Conservation (phyloP, 495 filamentous ascomycete genomes). For the Parathielavia hyrcaniae region DNA sequence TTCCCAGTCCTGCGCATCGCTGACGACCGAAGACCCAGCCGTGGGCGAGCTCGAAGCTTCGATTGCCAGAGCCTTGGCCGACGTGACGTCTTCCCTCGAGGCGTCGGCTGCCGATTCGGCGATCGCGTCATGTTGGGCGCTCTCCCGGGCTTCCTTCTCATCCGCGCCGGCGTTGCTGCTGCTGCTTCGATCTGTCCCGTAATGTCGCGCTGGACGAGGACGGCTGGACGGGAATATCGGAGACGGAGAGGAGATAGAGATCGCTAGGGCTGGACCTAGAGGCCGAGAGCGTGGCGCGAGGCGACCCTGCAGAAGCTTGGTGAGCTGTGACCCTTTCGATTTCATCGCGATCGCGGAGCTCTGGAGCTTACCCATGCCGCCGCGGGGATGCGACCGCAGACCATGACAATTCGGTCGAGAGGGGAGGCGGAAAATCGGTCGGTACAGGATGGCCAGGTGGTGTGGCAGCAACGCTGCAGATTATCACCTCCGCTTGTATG, state of each 20-base stretch:
- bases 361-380: conserved; percentile 23
- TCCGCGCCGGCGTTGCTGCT: conserved; percentile 12
- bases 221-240: not conserved
- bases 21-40: conserved; percentile 30
- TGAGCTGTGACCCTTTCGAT: conserved; percentile 22
- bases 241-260: not conserved
- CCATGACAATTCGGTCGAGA: conserved; percentile 18
- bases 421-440: not conserved
- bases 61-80: conserved; percentile 21
- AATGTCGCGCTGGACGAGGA: conserved; percentile 14
- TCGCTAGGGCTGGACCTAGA: conserved; percentile 7
- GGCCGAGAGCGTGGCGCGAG: conserved; percentile 21
- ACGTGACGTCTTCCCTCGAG: conserved; percentile 24
- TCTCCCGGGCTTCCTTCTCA: conserved; percentile 21
- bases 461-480: conserved; percentile 23
- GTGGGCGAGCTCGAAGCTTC: conserved; percentile 28
- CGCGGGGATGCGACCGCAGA: conserved; percentile 24
- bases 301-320: conserved; percentile 24
- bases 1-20: conserved; percentile 59
- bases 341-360: not conserved
- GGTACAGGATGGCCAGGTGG: not conserved
- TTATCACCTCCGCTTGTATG: conserved; percentile 22
- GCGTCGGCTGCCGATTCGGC: conserved; percentile 24
- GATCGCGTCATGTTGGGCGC: conserved; percentile 21
- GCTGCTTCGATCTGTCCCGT: conserved; percentile 18